Conservation (phyloP, 2,329 filamentous ascomycete genomes). For the Tothia fuscella region DNA sequence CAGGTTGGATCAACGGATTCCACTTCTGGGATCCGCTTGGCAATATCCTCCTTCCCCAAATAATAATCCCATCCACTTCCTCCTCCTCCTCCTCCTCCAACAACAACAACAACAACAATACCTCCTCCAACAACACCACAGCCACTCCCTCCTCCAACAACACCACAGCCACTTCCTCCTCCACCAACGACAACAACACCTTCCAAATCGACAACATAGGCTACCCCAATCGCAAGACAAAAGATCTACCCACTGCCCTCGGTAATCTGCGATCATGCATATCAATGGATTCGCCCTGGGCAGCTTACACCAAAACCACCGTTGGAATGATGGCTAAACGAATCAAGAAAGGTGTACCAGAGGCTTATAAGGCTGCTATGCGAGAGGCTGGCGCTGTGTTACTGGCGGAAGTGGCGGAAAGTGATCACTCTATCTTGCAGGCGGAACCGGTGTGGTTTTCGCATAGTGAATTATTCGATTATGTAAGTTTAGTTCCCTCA, state of each 20-base stretch:
- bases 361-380: not conserved
- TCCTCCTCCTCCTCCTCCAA: not conserved
- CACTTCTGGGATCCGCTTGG: conserved; percentile 11
- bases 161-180: too few relatives aligned
- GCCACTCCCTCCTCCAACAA: too few relatives aligned
- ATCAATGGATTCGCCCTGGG: not conserved
- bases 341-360: not conserved
- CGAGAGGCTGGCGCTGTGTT: not conserved
- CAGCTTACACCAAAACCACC: not conserved
- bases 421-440: not conserved
- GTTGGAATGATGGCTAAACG: not conserved
- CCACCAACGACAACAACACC: not conserved
- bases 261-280: not conserved
- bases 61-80: too few relatives aligned
- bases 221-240: not conserved
- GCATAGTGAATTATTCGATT: not conserved
- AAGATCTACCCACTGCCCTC: not conserved
- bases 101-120: not conserved
- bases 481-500: not conserved
- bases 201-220: not conserved
- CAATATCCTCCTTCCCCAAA: too few relatives aligned
- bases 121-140: too few relatives aligned
- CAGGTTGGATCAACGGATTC: conserved; percentile 13
- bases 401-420: not conserved
- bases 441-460: not conserved